Evolutionary conservation across 169 alveolate species (phyloP).

Genomic region (Pseudocohnilembus persalinus): DNA sequence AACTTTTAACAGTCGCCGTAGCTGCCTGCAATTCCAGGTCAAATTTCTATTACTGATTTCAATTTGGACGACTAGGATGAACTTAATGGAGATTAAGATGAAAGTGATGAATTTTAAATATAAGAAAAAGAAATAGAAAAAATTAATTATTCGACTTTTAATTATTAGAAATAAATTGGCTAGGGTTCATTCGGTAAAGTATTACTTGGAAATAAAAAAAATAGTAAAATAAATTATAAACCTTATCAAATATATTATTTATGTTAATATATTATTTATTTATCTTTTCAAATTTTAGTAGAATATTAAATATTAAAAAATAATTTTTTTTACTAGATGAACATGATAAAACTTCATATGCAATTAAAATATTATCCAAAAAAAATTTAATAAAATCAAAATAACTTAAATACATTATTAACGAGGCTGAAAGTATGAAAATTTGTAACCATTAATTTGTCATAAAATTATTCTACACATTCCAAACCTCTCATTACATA

Average conservation of each 20-base stretch:
- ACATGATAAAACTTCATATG: too few relatives aligned
- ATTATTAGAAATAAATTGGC: conserved; percentile 36
- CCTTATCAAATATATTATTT: too few relatives aligned
- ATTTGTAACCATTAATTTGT: conserved; percentile 58
- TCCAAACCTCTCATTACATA: conserved; percentile 61
- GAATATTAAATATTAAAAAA: too few relatives aligned
- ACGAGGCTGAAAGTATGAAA: conserved; percentile 58
- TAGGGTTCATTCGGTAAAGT: conserved; percentile 85
- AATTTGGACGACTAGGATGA: neutral
- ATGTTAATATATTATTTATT: too few relatives aligned
- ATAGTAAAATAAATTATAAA: too few relatives aligned
- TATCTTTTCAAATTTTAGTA: too few relatives aligned
- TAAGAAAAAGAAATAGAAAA: neutral
- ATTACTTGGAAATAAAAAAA: conserved; percentile 56
- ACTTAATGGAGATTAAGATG: too few relatives aligned
- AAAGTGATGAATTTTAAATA: too few relatives aligned
- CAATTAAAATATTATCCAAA: conserved; percentile 79
- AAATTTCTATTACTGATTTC: neutral
- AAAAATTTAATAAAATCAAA: conserved; percentile 43
- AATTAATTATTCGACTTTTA: neutral
- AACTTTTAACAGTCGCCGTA: neutral
- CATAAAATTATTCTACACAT: conserved; percentile 53
- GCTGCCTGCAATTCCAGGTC: neutral
- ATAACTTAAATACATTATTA: conserved; percentile 66
- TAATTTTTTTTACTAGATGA: too few relatives aligned